These are phyloP conservation scores for Geranomyces michiganensis DNA, from an alignment of 192 early-diverging fungal species.

Conservation along the genomic window DNA sequence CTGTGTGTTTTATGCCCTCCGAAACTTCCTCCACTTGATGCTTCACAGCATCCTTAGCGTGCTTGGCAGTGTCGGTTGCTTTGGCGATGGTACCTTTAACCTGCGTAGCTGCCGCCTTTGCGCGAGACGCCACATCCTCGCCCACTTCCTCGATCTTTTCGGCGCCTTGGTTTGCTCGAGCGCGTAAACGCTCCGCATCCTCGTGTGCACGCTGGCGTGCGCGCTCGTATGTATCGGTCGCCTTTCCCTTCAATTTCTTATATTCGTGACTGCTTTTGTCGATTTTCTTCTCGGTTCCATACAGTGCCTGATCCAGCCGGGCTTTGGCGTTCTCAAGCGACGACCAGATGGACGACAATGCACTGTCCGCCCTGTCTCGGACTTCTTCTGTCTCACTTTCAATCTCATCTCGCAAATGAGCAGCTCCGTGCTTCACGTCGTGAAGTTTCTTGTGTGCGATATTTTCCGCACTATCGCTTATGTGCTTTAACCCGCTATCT, in stretches of 20 bases:
- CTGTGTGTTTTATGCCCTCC: constrained; percentile 11
- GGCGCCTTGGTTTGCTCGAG: constrained; percentile 2
- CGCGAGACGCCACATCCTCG: not conserved
- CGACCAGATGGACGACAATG: not conserved
- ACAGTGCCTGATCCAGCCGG: not conserved
- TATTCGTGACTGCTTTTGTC: not conserved
- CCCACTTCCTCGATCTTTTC: constrained; percentile 4
- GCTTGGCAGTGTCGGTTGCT: constrained; percentile 6
- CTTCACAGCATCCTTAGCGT: constrained; percentile 1
- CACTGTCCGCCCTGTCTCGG: constrained; percentile 5
- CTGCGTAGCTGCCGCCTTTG: not conserved
- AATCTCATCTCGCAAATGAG: not conserved
- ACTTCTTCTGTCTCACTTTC: not conserved
- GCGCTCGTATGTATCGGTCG: constrained; percentile 9
- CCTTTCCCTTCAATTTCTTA: not conserved
- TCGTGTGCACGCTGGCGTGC: constrained; percentile 7
- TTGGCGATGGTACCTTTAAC: constrained; percentile 16
- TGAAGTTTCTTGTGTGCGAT: not conserved
- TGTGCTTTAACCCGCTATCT: not conserved
- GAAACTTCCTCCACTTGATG: constrained; percentile 13
- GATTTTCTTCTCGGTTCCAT: not conserved
- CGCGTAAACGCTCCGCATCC: constrained; percentile 1
- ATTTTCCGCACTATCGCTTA: not conserved
- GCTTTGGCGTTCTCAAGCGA: not conserved
- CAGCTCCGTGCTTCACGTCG: constrained; percentile 1